Conservation (phyloP, 805 yeast genomes). For the Saccharomycopsis malanga region DNA sequence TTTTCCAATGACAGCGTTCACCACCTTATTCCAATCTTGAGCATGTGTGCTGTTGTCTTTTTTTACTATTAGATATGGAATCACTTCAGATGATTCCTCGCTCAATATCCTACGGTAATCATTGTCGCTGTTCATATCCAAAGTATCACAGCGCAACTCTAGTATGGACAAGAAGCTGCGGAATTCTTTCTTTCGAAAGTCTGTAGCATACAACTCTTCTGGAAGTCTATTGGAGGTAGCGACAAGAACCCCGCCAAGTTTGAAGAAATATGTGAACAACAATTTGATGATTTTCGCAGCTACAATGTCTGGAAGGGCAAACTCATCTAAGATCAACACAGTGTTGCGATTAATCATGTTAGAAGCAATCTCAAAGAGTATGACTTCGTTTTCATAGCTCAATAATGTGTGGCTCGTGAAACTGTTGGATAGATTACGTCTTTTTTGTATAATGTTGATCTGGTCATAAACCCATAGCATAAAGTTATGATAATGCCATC, state of each 20-base stretch:
- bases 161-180: conserved; percentile 49
- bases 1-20: conserved; percentile 22
- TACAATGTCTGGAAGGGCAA: conserved; percentile 71
- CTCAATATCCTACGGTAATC: conserved; percentile 44
- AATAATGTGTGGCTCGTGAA: conserved; percentile 25
- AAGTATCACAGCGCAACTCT: conserved; percentile 49
- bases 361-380: conserved; percentile 59
- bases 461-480: conserved; percentile 61
- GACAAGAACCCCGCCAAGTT: conserved; percentile 65
- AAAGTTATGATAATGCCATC: conserved; percentile 69
- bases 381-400: conserved; percentile 52
- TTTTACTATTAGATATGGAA: conserved; percentile 32
- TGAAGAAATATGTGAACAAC: conserved; percentile 61
- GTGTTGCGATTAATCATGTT: conserved; percentile 53
- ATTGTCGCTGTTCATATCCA: conserved; percentile 51
- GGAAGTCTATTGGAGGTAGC: conserved; percentile 72
- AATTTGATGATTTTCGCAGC: conserved; percentile 62
- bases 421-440: conserved; percentile 31
- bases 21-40: conserved; percentile 31
- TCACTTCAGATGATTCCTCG: conserved; percentile 15
- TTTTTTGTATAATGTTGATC: conserved; percentile 47
- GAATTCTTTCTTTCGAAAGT: conserved; percentile 53
- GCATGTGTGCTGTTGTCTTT: conserved; percentile 26
- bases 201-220: conserved; percentile 61
- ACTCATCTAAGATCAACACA: conserved; percentile 60